Conservation (phyloP, 2,329 filamentous ascomycete genomes). For the Sordariomycetes sp. region DNA sequence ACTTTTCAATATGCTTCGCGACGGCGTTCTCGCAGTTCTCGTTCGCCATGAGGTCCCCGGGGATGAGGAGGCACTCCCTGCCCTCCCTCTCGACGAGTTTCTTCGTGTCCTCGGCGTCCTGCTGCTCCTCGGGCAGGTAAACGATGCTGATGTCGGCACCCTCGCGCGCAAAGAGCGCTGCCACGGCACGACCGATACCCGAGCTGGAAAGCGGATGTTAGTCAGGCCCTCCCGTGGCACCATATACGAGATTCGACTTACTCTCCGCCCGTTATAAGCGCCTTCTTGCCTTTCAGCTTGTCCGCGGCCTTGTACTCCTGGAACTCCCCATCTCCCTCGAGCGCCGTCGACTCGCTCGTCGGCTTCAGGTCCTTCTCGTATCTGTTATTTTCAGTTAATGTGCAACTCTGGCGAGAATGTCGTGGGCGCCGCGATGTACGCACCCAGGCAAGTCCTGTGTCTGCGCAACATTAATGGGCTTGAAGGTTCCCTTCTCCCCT, state of each 20-base stretch:
- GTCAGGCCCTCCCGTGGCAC: not conserved
- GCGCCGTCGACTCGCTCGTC: constrained; percentile 25
- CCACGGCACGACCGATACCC: constrained; percentile 67
- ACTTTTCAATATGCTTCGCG: constrained; percentile 43
- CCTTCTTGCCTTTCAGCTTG: constrained; percentile 38
- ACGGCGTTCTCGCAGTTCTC: constrained; percentile 62
- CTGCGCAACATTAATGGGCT: constrained; percentile 21
- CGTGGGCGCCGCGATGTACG: not conserved
- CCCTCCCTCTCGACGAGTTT: constrained; percentile 57
- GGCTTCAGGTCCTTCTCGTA: constrained; percentile 26
- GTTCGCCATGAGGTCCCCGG: constrained; percentile 53
- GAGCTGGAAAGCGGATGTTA: constrained; percentile 23
- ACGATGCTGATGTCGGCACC: constrained; percentile 64
- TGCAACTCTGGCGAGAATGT: not conserved
- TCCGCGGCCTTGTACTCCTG: constrained; percentile 30
- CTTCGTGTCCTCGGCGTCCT: constrained; percentile 67
- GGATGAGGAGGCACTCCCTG: constrained; percentile 50
- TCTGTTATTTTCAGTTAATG: constrained; percentile 8
- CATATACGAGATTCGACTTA: constrained; percentile 17
- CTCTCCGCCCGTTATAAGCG: constrained; percentile 46
- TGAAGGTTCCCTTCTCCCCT: constrained; percentile 18
- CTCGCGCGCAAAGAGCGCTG: constrained; percentile 72
- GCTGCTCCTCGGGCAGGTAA: constrained; percentile 65
- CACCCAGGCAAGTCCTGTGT: constrained; percentile 26
- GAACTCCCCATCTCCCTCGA: constrained; percentile 25